Base-by-base conservation (phyloP, 83 land plant genomes). In the Picea mariana region DNA sequence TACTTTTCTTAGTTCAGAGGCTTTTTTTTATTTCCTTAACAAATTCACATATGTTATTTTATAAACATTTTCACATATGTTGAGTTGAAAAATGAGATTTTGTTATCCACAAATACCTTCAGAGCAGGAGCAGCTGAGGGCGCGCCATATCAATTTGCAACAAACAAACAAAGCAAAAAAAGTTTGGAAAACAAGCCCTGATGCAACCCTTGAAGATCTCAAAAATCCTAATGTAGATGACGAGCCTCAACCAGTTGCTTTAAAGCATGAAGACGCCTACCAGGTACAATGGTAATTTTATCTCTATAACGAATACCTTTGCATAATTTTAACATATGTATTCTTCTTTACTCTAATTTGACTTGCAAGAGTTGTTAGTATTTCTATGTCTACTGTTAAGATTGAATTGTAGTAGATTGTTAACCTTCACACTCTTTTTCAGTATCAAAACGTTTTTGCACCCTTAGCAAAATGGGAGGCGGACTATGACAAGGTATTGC, bases 401-500 rank as follows among this genome's bases (percentile, higher is more conserved):
- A 52, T 52, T 52, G 13, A n/a, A n/a, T n/a, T 0, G 11, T 0
- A 52, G 12, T 1, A 52, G 55, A 27, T 52, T 0, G 11, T 52
- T 52, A 52, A 77, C 55, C 26, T 2, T 59, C 40, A 24, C 8
- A 23, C 3, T 81, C 64, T 47, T 21, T 78, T 27, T 64, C 95
- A 97, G 99, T 95, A 97, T 82, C 99, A 97, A 95, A 95, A 98
- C 86, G 99, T 98, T 20, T 96, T 98, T 91, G 99, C 97, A 23
- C 99, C 99, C 59, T 90, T 98, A 61, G 91, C 96, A 62, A 98
- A 98, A 85, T 87, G 96, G 82, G 99, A 98, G 84, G 99, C 99
- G 49, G 99, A 98, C 80, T 98, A 98, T 85, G 99, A 98, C 81
- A 98, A 98, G 92, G 99, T 98, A 88, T 77, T 69, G 9, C 49